These are phyloP conservation scores for Phyllosticta citrichinensis DNA, from an alignment of 2,329 filamentous ascomycete genomes.

Conservation along the genomic window DNA sequence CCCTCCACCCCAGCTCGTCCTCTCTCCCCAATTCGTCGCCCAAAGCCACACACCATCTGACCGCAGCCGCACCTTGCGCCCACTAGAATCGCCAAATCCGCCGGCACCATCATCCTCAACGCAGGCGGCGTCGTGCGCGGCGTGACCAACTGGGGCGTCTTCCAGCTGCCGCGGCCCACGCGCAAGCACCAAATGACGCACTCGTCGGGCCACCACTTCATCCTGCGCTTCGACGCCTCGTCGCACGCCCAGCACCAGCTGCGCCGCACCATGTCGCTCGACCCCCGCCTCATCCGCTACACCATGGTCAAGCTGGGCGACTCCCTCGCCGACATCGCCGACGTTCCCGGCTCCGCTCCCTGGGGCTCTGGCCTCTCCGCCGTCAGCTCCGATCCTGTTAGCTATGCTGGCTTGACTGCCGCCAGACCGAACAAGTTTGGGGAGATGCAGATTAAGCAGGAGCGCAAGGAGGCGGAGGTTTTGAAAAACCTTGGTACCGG, in stretches of 20 bases:
- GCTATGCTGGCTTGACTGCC: background rate
- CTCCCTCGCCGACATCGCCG: conserved; percentile 51
- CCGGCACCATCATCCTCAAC: conserved; percentile 72
- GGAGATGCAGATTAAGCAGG: background rate
- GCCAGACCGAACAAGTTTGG: background rate
- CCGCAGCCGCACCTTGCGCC: background rate
- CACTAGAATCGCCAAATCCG: conserved; percentile 74
- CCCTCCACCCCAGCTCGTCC: conserved; percentile 10
- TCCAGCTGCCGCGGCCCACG: conserved; percentile 70
- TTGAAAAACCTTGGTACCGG: background rate
- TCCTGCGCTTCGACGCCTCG: conserved; percentile 88
- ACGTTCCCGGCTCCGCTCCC: conserved; percentile 36
- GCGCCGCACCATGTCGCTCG: conserved; percentile 64
- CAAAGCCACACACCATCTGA: conserved; percentile 1
- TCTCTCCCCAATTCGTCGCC: conserved; percentile 2
- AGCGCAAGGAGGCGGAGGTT: background rate
- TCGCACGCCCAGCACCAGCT: conserved; percentile 64
- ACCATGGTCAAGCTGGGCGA: conserved; percentile 76
- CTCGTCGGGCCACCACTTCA: conserved; percentile 87
- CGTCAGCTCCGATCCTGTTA: background rate
- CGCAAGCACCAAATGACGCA: conserved; percentile 76
- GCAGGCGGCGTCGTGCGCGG: conserved; percentile 84
- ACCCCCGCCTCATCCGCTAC: conserved; percentile 83
- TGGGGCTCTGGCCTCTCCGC: conserved; percentile 7
- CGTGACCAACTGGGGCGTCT: conserved; percentile 90